Evolutionary conservation across 345 rosid species (phyloP).

Genomic region (Microthlaspi erraticum): DNA sequence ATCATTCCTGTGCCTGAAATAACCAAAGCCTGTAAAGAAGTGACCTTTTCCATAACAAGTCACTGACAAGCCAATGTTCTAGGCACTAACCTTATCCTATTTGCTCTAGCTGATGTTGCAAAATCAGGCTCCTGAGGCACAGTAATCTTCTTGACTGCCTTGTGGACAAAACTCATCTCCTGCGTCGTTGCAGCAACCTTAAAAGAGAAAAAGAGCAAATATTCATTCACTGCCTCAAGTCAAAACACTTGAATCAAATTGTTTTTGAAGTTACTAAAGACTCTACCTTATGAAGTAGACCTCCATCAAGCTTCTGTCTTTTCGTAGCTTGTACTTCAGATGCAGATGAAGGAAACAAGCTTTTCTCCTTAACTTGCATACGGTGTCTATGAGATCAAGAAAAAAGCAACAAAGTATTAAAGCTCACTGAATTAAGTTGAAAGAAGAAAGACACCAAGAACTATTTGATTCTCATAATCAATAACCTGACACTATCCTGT

Average conservation of each 20-base stretch:
- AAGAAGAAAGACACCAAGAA: not conserved
- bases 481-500: conserved; percentile 70
- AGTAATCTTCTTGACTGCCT: conserved; percentile 76
- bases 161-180: conserved; percentile 72
- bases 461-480: conserved; percentile 13
- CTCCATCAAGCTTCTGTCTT: conserved; percentile 95
- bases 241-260: not conserved
- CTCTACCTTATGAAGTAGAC: conserved; percentile 72
- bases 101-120: conserved; percentile 85
- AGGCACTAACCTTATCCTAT: conserved; percentile 63
- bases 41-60: not conserved
- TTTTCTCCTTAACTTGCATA: conserved; percentile 49
- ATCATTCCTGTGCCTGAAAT: conserved; percentile 66
- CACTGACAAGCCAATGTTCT: conserved; percentile 20
- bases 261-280: conserved; percentile 5
- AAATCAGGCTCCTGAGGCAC: conserved; percentile 92
- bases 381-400: conserved; percentile 35
- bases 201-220: conserved; percentile 22
- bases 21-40: conserved; percentile 29
- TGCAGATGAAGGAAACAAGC: conserved; percentile 52
- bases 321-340: conserved; percentile 87
- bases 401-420: conserved; percentile 3
- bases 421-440: not conserved
- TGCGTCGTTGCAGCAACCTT: conserved; percentile 69
- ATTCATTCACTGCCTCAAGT: not conserved